Base-by-base conservation (phyloP, 1,139 yeast genomes). In the Kodamaea ohmeri region DNA sequence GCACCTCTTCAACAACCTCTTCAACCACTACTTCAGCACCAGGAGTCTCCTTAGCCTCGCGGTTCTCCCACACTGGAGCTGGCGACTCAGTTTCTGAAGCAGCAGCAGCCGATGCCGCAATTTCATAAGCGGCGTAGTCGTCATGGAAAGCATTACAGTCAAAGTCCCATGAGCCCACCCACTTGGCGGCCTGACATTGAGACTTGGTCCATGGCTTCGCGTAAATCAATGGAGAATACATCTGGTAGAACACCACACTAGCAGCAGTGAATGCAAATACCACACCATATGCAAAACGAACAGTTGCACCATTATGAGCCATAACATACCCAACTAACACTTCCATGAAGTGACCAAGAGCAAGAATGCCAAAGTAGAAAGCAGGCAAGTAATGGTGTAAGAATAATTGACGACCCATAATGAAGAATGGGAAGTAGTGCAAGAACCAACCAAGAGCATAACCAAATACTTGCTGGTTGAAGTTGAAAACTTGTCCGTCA, bases 331-430 rank as follows among this genome's bases (percentile, higher is more conserved):
- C 68, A 32, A 78, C 74, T 37, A 84, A 46, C 39, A 88, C 68
- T 56, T 92, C 96, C 50, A 89, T 74, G 42, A 78, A 71, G 58
- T 89, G 96, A 19, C 94, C 92, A 43, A 92, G 66, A 0, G 90
- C 89, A 49, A 92, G 72, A 40, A 90, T 73, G 32, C 92, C 95
- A 62, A 92, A 90, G 66, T 89, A 92, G 37, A 86, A 78, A 3
- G 96, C 84, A 39, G 96, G 96, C 49, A 92, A 69, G 60, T 92
- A 90, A 61, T 90, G 97, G 60, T 90, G 97, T 53, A 92, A 70
- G 69, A 90, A 90, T 62, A 92, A 67, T 65, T 89, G 97, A 63
- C 97, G 83, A 20, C 84, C 92, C 97, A 90, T 90, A 45, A 92
- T 69, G 70, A 78, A 90, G 41, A 92, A 90, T 45, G 98, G 98